Conservation (phyloP, 2,329 filamentous ascomycete species). For the Lachnellula subtilissima region DNA sequence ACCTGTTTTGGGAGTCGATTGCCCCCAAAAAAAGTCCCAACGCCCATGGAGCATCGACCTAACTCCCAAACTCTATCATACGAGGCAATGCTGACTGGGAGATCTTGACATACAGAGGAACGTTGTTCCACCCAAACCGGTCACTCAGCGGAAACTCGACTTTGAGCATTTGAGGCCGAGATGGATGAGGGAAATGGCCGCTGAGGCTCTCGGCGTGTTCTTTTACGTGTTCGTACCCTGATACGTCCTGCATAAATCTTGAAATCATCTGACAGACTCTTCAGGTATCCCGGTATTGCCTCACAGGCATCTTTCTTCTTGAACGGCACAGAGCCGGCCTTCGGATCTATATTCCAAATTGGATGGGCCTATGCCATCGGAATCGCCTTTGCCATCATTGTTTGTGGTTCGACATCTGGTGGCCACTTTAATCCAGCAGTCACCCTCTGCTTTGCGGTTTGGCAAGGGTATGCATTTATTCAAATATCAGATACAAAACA, state of each 20-base stretch:
- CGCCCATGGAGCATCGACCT: too few species aligned
- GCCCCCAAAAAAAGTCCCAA: too few species aligned
- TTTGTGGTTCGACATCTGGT: conserved; percentile 48
- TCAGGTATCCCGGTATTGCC: conserved; percentile 45
- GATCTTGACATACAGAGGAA: not conserved
- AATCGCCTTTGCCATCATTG: conserved; percentile 55
- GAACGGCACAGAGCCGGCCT: conserved; percentile 38
- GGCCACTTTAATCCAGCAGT: conserved; percentile 52
- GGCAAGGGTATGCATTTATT: conserved; percentile 40
- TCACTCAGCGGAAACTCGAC: conserved; percentile 49
- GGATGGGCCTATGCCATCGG: conserved; percentile 52
- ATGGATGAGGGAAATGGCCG: conserved; percentile 50
- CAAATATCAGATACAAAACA: not conserved
- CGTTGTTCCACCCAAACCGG: conserved; percentile 45
- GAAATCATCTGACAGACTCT: not conserved
- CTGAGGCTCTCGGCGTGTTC: conserved; percentile 53
- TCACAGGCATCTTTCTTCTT: conserved; percentile 47
- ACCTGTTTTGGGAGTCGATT: too few species aligned
- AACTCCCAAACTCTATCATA: not conserved
- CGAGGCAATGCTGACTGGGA: not conserved
- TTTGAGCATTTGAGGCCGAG: conserved; percentile 50
- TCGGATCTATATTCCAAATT: conserved; percentile 51
- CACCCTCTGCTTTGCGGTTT: conserved; percentile 42
- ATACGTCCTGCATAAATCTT: not conserved
- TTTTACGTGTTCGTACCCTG: conserved; percentile 42